Base-by-base conservation (phyloP, 805 yeast species). In the Metschnikowia cerradonensis region DNA sequence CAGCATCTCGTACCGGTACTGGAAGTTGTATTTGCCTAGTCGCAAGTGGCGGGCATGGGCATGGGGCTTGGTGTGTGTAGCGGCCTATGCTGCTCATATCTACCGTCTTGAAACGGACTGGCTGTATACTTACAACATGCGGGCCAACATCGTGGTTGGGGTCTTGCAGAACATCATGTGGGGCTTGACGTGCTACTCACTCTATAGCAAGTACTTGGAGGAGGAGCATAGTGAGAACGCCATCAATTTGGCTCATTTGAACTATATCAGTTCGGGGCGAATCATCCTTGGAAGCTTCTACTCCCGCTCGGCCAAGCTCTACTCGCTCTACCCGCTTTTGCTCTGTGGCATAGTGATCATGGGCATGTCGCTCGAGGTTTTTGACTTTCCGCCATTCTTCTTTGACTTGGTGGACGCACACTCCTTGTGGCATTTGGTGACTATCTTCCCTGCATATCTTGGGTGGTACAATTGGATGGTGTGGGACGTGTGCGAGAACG, bases 81-180 rank as follows among this genome's bases (percentile, higher is more conserved):
- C 71, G 0, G 77, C 86, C 30, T 90, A 88, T 57, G 20, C 73
- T 1, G 70, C 73, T 14, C 99, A 92, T 66, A 72, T 94, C 11
- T 63, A 78, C 33, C 76, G 92, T 53, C 71, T 94, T 33, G 70
- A 78, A 13, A 64, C 79, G 10, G 86, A 85, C 57, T 92, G 97
- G 92, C 86, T 90, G 51, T 92, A 92, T 68, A 84, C 95, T 1
- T 94, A 94, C 66, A 92, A 92, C 69, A 92, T 94, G 98, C 78
- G 80, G 56, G 96, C 94, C 26, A 92, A 94, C 61, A 83, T 94
- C 1, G 66, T 78, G 0, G 78, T 90, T 47, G 99, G 97, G 0
- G 50, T 90, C 3, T 54, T 84, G 4, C 97, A 92, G 60, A 87
- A 90, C 64, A 53, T 78, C 2, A 54, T 65, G 19, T 62, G 72